Evolutionary conservation across 495 filamentous ascomycete genomes (phyloP).

Genomic region (Hypoxylon crocopeplum): DNA sequence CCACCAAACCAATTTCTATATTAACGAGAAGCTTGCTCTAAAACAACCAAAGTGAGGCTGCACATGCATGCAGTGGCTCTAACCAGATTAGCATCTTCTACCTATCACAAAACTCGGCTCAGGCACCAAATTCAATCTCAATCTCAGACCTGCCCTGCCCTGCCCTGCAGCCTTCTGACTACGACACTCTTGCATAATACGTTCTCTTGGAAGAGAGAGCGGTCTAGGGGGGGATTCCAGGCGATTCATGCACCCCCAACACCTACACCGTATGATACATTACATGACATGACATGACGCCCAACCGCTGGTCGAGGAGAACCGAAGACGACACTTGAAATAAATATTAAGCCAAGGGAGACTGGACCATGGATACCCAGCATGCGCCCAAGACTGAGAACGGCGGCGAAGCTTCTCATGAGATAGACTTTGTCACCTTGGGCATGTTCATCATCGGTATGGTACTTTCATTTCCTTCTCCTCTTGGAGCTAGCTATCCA

Average conservation of each 20-base stretch:
- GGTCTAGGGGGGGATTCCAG: conserved; percentile 27
- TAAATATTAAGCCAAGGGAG: no score
- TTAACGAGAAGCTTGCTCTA: no score
- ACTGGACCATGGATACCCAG: conserved; percentile 31
- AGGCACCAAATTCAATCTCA: not conserved
- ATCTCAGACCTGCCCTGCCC: conserved; percentile 18
- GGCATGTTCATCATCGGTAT: conserved; percentile 97
- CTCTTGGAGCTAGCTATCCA: not conserved
- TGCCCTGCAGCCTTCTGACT: not conserved
- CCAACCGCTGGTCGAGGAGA: conserved; percentile 7
- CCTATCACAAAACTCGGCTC: conserved; percentile 9
- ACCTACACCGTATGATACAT: conserved; percentile 18
- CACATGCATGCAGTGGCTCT: conserved; percentile 22
- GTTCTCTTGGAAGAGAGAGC: conserved; percentile 3
- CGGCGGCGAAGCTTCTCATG: conserved; percentile 38
- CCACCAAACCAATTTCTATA: no score
- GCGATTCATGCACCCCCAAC: conserved; percentile 21
- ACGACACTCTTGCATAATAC: conserved; percentile 18
- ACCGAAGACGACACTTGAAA: conserved; percentile 16
- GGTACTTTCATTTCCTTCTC: conserved; percentile 49
- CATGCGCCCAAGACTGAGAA: conserved; percentile 19
- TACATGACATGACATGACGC: conserved; percentile 32
- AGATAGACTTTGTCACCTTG: conserved; percentile 82
- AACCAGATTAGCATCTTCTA: conserved; percentile 21
- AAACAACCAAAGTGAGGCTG: conserved; percentile 35